Conservation (phyloP, 345 rosid species). For the Salix udensis region DNA sequence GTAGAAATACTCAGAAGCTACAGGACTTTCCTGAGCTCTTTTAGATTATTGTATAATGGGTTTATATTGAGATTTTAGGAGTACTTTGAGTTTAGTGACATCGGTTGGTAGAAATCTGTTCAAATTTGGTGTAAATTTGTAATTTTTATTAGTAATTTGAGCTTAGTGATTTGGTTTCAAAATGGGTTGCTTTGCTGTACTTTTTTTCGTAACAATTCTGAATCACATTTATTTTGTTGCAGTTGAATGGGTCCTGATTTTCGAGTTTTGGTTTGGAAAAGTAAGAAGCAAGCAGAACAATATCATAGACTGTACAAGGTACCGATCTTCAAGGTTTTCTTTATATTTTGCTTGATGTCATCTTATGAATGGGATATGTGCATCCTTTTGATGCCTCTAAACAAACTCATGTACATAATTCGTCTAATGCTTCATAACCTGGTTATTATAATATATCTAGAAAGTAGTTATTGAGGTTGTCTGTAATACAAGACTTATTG, state of each 20-base stretch:
- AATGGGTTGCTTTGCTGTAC: neutral
- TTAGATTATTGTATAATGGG: neutral
- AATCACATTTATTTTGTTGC: slow-evolving; percentile 15
- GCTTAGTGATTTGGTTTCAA: neutral
- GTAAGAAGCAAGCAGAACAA: no score
- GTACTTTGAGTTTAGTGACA: neutral
- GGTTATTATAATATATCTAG: neutral
- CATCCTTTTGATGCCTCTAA: no score
- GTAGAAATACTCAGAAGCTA: no score
- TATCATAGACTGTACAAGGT: no score
- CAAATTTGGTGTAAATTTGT: neutral
- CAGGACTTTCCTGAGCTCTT: no score
- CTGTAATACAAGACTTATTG: neutral
- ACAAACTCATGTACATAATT: neutral
- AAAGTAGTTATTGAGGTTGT: neutral
- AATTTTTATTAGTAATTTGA: no score
- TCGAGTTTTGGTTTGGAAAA: slow-evolving; percentile 35
- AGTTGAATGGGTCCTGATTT: slow-evolving; percentile 99
- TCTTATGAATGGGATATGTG: no score
- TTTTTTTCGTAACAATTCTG: neutral
- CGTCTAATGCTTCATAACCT: neutral
- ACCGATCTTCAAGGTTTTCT: no score
- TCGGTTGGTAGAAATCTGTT: neutral
- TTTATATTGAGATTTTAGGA: neutral
- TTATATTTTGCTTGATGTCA: no score